phyloP scores from a whole-genome alignment of 805 yeast genomes.

The Candida suzukii region DNA sequence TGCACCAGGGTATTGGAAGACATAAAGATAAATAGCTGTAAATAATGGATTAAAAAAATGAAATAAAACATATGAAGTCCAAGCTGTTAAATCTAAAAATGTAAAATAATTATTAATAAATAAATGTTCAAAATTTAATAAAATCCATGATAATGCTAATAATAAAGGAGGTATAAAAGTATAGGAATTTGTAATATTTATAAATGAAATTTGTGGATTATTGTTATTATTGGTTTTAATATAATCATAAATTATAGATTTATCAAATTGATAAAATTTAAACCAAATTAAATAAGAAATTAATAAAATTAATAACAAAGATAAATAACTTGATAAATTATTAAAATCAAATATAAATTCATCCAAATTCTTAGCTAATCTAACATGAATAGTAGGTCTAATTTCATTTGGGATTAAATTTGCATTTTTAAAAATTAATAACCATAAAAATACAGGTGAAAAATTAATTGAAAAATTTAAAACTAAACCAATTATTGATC shows the following conservation, averaged over 20 bases:
- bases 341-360: conserved; percentile 26
- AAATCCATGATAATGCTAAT: conserved; percentile 37
- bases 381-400: conserved; percentile 48
- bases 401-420: conserved; percentile 45
- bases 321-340: conserved; percentile 15
- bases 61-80: conserved; percentile 55
- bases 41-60: conserved; percentile 57
- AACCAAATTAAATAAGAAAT: conserved; percentile 14
- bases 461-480: conserved; percentile 44
- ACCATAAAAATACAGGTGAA: conserved; percentile 47
- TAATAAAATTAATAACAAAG: conserved; percentile 7
- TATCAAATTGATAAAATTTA: conserved; percentile 7
- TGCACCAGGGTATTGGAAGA: conserved; percentile 63
- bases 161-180: conserved; percentile 31
- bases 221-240: neutral
- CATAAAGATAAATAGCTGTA: conserved; percentile 55
- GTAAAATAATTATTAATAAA: conserved; percentile 33
- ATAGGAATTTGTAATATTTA: conserved; percentile 14
- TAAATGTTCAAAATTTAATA: conserved; percentile 38
- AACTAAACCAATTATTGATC: conserved; percentile 30
- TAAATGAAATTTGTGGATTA: neutral
- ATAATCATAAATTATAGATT: neutral
- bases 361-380: conserved; percentile 38
- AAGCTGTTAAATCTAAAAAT: conserved; percentile 46
- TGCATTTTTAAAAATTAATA: conserved; percentile 51